Evolutionary conservation across 2,329 filamentous ascomycete genomes (phyloP).

Genomic region (Hypoxylon sp.): DNA sequence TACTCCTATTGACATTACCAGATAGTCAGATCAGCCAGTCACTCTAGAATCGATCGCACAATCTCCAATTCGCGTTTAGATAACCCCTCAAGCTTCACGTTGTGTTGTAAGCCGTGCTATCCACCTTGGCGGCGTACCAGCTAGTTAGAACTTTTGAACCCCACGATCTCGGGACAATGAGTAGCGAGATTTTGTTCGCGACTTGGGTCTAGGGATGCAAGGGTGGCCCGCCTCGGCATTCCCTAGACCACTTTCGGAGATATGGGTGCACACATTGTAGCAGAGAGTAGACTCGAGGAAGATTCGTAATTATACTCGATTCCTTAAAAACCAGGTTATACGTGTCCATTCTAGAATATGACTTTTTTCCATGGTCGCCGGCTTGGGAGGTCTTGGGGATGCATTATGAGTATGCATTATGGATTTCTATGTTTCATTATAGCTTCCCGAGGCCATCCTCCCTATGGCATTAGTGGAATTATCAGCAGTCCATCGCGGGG

Average conservation of each 20-base stretch:
- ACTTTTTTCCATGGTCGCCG: neutral
- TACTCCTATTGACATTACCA: neutral
- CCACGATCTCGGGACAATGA: conserved; percentile 45
- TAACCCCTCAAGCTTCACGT: conserved; percentile 2
- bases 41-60: conserved; percentile 3
- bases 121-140: conserved; percentile 12
- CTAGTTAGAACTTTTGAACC: conserved; percentile 26
- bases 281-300: neutral
- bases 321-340: conserved; percentile 2
- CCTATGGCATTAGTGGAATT: conserved; percentile 32
- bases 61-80: conserved; percentile 15
- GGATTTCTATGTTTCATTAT: conserved; percentile 14
- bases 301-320: conserved; percentile 4
- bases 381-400: neutral
- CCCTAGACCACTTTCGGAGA: conserved; percentile 22
- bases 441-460: conserved; percentile 4
- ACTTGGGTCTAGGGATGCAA: conserved; percentile 22
- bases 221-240: conserved; percentile 36
- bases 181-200: conserved; percentile 36
- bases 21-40: neutral
- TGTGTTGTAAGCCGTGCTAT: conserved; percentile 5
- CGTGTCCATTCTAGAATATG: conserved; percentile 6
- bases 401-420: conserved; percentile 1
- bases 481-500: conserved; percentile 34
- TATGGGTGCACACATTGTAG: conserved; percentile 11